Evolutionary conservation across 2,329 filamentous ascomycete species (phyloP), one percentile per base, ranked within the genome.

Genomic region (Neofusicoccum umdonicola): DNA sequence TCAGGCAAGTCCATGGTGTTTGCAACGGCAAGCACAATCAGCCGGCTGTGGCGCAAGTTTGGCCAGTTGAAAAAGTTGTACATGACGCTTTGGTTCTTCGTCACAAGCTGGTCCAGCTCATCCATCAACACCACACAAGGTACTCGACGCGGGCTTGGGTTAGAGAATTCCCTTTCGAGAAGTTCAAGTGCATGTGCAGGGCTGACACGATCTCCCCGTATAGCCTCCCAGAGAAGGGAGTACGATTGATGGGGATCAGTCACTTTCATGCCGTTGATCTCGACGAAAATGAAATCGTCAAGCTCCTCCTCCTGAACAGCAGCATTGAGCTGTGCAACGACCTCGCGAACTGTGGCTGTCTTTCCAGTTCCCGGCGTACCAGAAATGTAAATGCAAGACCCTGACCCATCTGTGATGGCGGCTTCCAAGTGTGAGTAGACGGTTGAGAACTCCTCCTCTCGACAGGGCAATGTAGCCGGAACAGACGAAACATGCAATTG

Each of bases 61-160:
- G 95, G 95, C 95, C 95, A 99, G 74, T 99, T 99, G 85, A 99
- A 99, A 78, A 99, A 99, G 78, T 99, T 99, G 81, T 99, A 99
- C 95, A 99, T 99, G 79, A 99, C 95, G n/a, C 92, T 94, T 77
- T 99, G 96, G 72, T 97, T 98, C 74, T 94, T 95, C 12, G 95
- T 99, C 4, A 99, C 96, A 7, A 99, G 86, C 78, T 99, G 95
- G 75, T 99, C 95, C 54, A 99, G 84, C 78, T 99, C 95, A 73
- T 99, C 95, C 95, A 99, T 99, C 58, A 99, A 81, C 2, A 99
- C 95, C 13, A 99, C 95, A 74, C 94, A 98, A 1, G 96, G 95
- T 5, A 96, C 92, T 66, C 95, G 87, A 58, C 95, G 87, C 27
- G 95, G 95, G 66, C 90, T 96, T 0, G 96, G 95, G 66, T 93